phyloP scores from a whole-genome alignment of 2,329 filamentous ascomycete species.

The Metarhizium robertsii region DNA sequence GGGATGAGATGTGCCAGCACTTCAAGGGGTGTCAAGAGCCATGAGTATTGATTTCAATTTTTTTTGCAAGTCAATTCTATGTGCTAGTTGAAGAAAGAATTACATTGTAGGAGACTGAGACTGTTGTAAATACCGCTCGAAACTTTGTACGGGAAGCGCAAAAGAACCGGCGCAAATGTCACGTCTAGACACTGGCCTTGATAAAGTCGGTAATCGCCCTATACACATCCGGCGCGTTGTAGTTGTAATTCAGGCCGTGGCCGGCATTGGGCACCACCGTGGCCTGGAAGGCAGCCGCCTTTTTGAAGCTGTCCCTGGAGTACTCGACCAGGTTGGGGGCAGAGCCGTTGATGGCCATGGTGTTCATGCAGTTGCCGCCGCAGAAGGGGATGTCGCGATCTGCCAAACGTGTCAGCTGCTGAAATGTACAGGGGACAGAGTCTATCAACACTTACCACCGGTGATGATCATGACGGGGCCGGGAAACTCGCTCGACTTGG shows the following conservation, averaged over 20 bases:
- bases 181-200: background rate
- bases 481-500: conserved; percentile 27
- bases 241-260: conserved; percentile 41
- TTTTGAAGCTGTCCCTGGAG: conserved; percentile 31
- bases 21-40: too few relatives aligned
- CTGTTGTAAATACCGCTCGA: too few relatives aligned
- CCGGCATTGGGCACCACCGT: conserved; percentile 43
- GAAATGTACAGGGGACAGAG: background rate
- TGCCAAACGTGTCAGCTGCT: conserved; percentile 9
- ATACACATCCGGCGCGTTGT: conserved; percentile 24
- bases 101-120: too few relatives aligned
- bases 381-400: conserved; percentile 47
- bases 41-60: too few relatives aligned
- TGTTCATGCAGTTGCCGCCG: conserved; percentile 48
- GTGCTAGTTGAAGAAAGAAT: too few relatives aligned
- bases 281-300: conserved; percentile 39
- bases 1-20: too few relatives aligned
- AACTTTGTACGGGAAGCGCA: too few relatives aligned
- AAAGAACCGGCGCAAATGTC: too few relatives aligned
- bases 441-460: conserved; percentile 29
- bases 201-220: conserved; percentile 27
- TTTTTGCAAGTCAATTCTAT: too few relatives aligned
- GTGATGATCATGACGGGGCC: conserved; percentile 52
- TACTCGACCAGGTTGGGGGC: conserved; percentile 33
- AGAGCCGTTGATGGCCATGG: conserved; percentile 23